phyloP scores from a whole-genome alignment of 768 basidiomycete genomes.

The Podaxis sp. region DNA sequence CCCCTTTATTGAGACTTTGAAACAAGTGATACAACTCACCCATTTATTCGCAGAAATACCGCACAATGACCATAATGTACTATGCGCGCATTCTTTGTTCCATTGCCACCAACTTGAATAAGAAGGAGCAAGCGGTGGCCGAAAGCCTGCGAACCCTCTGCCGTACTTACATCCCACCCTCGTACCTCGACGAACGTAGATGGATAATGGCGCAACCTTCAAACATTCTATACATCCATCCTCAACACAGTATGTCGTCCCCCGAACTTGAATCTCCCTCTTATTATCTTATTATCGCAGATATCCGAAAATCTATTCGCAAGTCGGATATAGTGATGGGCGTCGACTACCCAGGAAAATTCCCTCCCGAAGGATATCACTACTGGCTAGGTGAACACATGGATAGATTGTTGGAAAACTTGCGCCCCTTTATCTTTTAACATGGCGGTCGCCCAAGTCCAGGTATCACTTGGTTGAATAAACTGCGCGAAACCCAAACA shows the following conservation, averaged over 20 bases:
- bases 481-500: background rate
- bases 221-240: background rate
- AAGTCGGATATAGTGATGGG: background rate
- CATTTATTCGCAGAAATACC: background rate
- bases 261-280: too few species aligned
- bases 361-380: background rate
- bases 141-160: background rate
- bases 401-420: background rate
- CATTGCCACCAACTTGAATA: background rate
- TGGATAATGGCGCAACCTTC: background rate
- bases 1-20: background rate
- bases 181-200: background rate
- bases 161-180: background rate
- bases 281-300: background rate
- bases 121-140: background rate
- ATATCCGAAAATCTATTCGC: background rate
- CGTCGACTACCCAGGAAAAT: background rate
- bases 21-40: background rate
- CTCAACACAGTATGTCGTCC: background rate
- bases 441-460: background rate
- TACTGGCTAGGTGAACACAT: background rate
- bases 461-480: background rate
- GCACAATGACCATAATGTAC: background rate
- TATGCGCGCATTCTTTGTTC: background rate
- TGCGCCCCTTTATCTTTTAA: background rate